Evolutionary conservation across 441 rosid genomes (phyloP).

Genomic region (Monsonia emarginata): DNA sequence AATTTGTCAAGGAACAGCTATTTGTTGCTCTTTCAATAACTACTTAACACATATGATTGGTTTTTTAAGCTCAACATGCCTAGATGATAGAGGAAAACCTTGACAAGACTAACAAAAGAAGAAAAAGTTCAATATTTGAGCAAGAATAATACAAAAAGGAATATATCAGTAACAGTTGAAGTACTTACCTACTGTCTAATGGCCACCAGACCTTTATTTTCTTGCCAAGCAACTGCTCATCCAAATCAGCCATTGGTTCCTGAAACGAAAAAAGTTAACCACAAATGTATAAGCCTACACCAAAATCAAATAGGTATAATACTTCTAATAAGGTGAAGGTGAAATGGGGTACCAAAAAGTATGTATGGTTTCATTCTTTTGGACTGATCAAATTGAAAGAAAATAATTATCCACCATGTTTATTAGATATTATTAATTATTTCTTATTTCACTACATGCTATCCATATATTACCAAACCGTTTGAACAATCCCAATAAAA

Average conservation of each 20-base stretch:
- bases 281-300: background rate
- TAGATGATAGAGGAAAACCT: background rate
- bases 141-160: background rate
- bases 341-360: background rate
- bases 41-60: too few species aligned
- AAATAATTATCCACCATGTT: background rate
- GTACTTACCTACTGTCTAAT: slow-evolving; percentile 48
- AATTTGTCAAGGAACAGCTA: too few species aligned
- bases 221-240: slow-evolving; percentile 43
- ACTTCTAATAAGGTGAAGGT: background rate
- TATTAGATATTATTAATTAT: background rate
- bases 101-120: background rate
- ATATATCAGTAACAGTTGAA: background rate
- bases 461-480: background rate
- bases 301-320: background rate
- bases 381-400: background rate
- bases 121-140: slow-evolving; percentile 4
- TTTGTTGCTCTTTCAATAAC: too few species aligned
- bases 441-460: background rate
- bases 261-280: slow-evolving; percentile 21
- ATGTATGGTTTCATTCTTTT: background rate
- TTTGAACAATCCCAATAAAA: background rate
- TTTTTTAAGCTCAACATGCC: too few species aligned
- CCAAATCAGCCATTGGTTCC: slow-evolving; percentile 30
- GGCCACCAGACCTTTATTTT: slow-evolving; percentile 89